A percentile compares a stretch with the other conserved stretches of the same genome.
Conservation (phyloP, 192 early-diverging fungal species). For the Chytriomyces sp. region DNA sequence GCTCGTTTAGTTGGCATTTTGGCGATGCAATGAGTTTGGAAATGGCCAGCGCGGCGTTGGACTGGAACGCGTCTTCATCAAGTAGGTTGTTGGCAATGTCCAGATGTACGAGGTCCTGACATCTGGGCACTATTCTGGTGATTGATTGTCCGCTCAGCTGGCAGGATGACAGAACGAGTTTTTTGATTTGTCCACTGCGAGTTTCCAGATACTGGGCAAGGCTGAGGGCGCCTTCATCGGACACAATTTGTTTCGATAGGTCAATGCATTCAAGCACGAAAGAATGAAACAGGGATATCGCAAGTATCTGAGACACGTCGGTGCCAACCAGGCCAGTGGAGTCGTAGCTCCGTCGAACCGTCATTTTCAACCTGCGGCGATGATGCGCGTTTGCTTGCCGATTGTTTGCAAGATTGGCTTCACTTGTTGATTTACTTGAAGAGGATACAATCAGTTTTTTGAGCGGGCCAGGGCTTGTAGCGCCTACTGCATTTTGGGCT, state of each 20-base stretch:
- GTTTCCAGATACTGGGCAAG: not conserved
- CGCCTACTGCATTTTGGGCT: too few species aligned
- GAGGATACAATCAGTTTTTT: too few species aligned
- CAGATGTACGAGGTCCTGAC: not conserved
- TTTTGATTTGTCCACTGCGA: not conserved
- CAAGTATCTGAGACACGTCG: too few species aligned
- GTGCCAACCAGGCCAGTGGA: too few species aligned
- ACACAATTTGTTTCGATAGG: not conserved
- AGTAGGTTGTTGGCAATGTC: not conserved
- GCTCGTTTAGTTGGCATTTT: not conserved
- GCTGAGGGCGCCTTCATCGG: not conserved
- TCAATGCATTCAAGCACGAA: too few species aligned
- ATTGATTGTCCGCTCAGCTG: not conserved
- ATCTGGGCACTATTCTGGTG: not conserved
- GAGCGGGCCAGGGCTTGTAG: too few species aligned
- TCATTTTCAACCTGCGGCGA: too few species aligned
- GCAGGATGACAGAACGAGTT: not conserved
- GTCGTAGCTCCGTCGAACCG: too few species aligned
- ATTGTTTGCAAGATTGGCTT: too few species aligned
- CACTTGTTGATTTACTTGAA: too few species aligned
- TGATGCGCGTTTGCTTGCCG: too few species aligned
- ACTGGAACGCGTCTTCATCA: not conserved
- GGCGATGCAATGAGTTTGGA: not conserved
- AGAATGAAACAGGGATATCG: too few species aligned
- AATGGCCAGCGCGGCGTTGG: not conserved